phyloP scores from a whole-genome alignment of 441 rosid genomes.

The Euphorbia celastroides region DNA sequence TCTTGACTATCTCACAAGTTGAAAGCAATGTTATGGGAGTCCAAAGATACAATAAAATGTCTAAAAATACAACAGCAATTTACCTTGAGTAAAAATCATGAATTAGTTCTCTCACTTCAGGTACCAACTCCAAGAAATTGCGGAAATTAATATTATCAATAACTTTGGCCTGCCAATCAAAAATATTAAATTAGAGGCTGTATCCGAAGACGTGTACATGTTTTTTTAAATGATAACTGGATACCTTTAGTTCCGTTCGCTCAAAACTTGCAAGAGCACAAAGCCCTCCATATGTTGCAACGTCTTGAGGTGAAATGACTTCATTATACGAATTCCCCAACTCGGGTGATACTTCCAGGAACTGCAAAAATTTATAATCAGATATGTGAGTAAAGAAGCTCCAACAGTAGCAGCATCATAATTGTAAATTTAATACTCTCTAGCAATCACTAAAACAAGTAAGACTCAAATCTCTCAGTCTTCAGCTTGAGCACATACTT shows the following conservation, averaged over 20 bases:
- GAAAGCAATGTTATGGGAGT: no score
- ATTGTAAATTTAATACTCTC: not conserved
- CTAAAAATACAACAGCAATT: not conserved
- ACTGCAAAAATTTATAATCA: slow-evolving; percentile 35
- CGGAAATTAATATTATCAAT: slow-evolving; percentile 88
- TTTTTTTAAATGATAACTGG: slow-evolving; percentile 4
- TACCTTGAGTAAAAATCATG: slow-evolving; percentile 96
- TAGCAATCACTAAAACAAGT: not conserved
- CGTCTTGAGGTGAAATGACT: slow-evolving; percentile 96
- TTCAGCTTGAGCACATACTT: not conserved
- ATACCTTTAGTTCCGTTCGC: slow-evolving; percentile 83
- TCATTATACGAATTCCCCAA: slow-evolving; percentile 75
- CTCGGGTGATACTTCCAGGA: slow-evolving; percentile 88
- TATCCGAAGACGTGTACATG: not conserved
- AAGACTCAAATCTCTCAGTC: not conserved
- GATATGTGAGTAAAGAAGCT: not conserved
- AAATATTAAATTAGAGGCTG: slow-evolving; percentile 20
- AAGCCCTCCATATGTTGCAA: slow-evolving; percentile 96
- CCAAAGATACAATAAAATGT: no score
- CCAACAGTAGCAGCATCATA: not conserved
- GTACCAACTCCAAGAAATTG: slow-evolving; percentile 89
- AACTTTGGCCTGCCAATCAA: slow-evolving; percentile 68
- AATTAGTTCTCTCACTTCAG: slow-evolving; percentile 97
- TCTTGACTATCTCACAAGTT: no score
- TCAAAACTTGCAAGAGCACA: slow-evolving; percentile 98